Conservation (phyloP, 208 protist genomes). For the Crithidia acanthocephali region DNA sequence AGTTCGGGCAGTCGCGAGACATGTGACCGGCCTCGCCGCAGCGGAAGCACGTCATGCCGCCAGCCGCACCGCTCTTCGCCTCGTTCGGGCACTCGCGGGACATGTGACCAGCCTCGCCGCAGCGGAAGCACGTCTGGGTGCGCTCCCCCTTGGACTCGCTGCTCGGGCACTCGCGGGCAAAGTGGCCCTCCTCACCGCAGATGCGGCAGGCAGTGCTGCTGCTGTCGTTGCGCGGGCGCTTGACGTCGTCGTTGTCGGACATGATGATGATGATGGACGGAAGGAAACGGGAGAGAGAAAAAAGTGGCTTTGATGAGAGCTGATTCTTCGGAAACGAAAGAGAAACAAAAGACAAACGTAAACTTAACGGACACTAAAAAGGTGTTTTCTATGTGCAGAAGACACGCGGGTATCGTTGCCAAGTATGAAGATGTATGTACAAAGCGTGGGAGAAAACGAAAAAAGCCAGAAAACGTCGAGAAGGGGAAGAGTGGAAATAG, state of each 20-base stretch:
- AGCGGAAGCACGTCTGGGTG: constrained; percentile 62
- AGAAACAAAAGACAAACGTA: not conserved
- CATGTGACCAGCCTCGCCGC: constrained; percentile 68
- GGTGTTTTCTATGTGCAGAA: constrained; percentile 4
- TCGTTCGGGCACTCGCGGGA: constrained; percentile 70
- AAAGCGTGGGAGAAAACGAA: not conserved
- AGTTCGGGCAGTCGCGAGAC: constrained; percentile 89
- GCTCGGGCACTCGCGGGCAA: constrained; percentile 83
- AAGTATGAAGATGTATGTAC: not conserved
- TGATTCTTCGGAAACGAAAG: not conserved
- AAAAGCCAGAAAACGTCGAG: no score
- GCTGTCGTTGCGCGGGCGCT: constrained; percentile 32
- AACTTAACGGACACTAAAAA: constrained; percentile 21
- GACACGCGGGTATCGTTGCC: not conserved
- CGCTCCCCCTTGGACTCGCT: constrained; percentile 40
- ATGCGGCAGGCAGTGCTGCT: constrained; percentile 61
- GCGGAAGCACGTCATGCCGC: constrained; percentile 76
- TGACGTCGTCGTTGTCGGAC: constrained; percentile 38
- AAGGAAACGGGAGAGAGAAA: not conserved
- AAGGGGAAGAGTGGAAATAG: no score
- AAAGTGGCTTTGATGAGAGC: not conserved
- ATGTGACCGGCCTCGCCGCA: constrained; percentile 80
- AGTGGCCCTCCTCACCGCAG: constrained; percentile 87
- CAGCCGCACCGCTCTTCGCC: constrained; percentile 37
- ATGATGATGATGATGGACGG: constrained; percentile 13